These are phyloP conservation scores for Aegle marmelos DNA, from an alignment of 345 rosid genomes.

Conservation along the genomic window DNA sequence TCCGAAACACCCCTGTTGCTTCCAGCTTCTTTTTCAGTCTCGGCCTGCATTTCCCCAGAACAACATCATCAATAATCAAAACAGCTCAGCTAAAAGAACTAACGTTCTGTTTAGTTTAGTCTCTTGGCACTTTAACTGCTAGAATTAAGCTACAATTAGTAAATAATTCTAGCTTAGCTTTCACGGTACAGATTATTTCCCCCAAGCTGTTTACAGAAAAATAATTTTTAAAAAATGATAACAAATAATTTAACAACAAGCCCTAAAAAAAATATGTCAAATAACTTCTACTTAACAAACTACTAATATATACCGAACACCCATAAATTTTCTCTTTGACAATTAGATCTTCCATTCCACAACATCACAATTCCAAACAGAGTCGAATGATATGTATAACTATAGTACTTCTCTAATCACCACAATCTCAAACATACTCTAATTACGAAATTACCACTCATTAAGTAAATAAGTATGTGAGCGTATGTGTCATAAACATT, in stretches of 20 bases:
- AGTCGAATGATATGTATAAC: too few relatives aligned
- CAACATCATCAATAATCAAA: background rate
- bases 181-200: background rate
- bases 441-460: too few relatives aligned
- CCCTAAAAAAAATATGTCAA: background rate
- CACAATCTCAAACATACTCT: too few relatives aligned
- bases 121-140: background rate
- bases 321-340: too few relatives aligned
- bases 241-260: background rate
- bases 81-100: background rate
- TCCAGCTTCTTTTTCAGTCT: constrained; percentile 64
- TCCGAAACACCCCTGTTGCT: constrained; percentile 59
- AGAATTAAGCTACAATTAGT: background rate
- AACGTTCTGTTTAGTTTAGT: background rate
- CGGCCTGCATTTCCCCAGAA: constrained; percentile 40
- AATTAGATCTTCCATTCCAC: too few relatives aligned
- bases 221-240: too few relatives aligned
- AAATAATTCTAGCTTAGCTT: background rate
- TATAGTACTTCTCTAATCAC: too few relatives aligned
- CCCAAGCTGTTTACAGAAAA: background rate
- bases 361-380: too few relatives aligned
- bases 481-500: too few relatives aligned
- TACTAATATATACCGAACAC: too few relatives aligned
- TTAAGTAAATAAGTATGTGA: too few relatives aligned
- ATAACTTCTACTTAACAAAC: background rate